Evolutionary conservation across 2,329 filamentous ascomycete genomes (phyloP), one percentile per base, ranked within the genome.

Genomic region (Ophiostoma sp.): DNA sequence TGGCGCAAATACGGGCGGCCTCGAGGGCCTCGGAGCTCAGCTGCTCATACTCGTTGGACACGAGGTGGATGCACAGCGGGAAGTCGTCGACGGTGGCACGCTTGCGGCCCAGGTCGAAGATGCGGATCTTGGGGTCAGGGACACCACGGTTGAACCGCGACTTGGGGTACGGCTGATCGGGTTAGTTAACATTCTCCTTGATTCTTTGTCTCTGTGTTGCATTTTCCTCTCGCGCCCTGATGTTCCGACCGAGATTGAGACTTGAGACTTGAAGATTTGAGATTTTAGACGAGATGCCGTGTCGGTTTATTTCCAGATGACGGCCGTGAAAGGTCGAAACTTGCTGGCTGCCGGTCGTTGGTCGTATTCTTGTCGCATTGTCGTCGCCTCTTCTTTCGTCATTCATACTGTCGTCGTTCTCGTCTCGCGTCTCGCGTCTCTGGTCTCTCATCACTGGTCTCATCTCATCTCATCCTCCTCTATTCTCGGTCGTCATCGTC

Each of bases 91-190:
- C 95, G 83, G 89, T 93, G 78, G 95, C 95, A 83, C 91, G 91
- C 93, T 99, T 99, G 84, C 93, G 92, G 83, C 93, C 93, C 76
- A 97, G 90, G 86, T 97, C 93, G 87, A 97, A 99, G 87, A 99
- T 99, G 80, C 93, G 91, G 81, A 97, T 89, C 85, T 89, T 89
- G 76, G 87, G 85, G 82, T 89, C 86, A 79, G 87, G 86, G 76
- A 97, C 93, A 98, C 95, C 95, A 87, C 95, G 93, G 91, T 99
- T 99, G 91, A 98, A 99, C 79, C 95, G 92, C 78, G 93, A 97
- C 91, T 99, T 99, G 78, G 95, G 95, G 85, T 97, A 98, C 83
- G 94, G 92, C 90, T 95, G 63, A 0, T 16, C 12, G 18, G 7
- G 70, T 71, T 64, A 71, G 70, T 71, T 64, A 71, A 68, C 41